Conservation (phyloP, 331 rosid genomes). For the Arachis monticola region DNA sequence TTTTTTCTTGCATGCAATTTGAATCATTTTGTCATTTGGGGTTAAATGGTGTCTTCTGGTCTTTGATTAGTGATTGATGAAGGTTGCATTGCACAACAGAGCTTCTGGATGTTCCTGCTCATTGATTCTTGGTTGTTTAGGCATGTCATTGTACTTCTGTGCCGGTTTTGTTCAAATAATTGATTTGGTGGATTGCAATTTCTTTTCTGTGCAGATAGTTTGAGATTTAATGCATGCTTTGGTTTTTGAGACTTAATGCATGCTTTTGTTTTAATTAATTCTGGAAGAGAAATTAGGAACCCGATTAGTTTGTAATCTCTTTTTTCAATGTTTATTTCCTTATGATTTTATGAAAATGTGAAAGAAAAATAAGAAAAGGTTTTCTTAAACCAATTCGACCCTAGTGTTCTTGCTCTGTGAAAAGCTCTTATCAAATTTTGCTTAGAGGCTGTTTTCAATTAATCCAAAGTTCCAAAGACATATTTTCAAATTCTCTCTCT, state of each 20-base stretch:
- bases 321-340: too few species aligned
- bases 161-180: background rate
- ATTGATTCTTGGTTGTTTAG: background rate
- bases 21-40: slow-evolving; percentile 18
- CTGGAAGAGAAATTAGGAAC: background rate
- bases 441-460: background rate
- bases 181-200: background rate
- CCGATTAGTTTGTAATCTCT: background rate
- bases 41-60: background rate
- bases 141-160: slow-evolving; percentile 14
- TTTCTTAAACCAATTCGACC: too few species aligned
- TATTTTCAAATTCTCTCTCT: background rate
- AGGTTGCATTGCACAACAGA: slow-evolving; percentile 31
- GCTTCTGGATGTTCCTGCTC: slow-evolving; percentile 9
- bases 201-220: slow-evolving; percentile 5
- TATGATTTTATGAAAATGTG: too few species aligned
- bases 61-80: slow-evolving; percentile 18
- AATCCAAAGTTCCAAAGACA: background rate
- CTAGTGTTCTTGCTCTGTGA: too few species aligned
- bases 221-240: background rate
- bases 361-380: too few species aligned
- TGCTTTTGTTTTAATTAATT: background rate
- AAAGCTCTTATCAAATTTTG: background rate
- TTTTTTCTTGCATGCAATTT: slow-evolving; percentile 36
- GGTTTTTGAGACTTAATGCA: background rate